Base-by-base conservation (phyloP, 164 flowering plant genomes). In the Dillenia turbinata region DNA sequence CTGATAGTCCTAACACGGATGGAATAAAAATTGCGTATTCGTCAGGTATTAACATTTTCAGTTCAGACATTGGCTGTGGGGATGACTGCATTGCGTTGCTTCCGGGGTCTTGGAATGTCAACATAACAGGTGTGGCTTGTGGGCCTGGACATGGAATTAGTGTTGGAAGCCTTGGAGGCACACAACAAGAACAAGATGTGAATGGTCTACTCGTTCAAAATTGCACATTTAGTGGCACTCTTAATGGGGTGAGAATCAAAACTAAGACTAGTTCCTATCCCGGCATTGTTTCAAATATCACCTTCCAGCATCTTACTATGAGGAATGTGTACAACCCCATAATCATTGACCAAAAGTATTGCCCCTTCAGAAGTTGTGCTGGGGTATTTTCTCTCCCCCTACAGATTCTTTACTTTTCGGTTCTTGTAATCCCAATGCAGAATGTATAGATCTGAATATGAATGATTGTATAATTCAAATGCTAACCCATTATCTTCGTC, bases 31-130 rank as follows among this genome's bases (percentile, higher is more conserved):
- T 75, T 3, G 68, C 68, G 0, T 5, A 14, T 43, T 71, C 78
- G 2, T n/a, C 43, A 2, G 47, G 45, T 9, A 52, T 78, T 54
- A 24, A 56, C 4, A 64, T 76, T 46, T n/a, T n/a, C 2, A 9
- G 62, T 8, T 56, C 70, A 8, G 15, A 11, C 8, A 72, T 79
- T 7, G 65, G 57, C 44, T 70, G 76, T 5, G 77, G 83, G 4
- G 82, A 81, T 46, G 82, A 81, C 59, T 81, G 85, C 67, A 53
- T 81, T n/a, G 71, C 83, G n/a, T n/a, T 79, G 12, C 69, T 77
- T 1, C 64, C 72, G 5, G 81, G 78, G 12, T 51, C 60, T 11
- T 15, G 12, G 5, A 57, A 76, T 60, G 33, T 81, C 12, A 26
- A 44, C 44, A 59, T 81, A 3, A 12, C 40, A 44, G 44, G 69